A percentile compares a stretch with the other conserved stretches of the same genome.
These are phyloP conservation scores for Phaffomyces opuntiae DNA, from an alignment of 805 yeast species.

Conservation along the genomic window DNA sequence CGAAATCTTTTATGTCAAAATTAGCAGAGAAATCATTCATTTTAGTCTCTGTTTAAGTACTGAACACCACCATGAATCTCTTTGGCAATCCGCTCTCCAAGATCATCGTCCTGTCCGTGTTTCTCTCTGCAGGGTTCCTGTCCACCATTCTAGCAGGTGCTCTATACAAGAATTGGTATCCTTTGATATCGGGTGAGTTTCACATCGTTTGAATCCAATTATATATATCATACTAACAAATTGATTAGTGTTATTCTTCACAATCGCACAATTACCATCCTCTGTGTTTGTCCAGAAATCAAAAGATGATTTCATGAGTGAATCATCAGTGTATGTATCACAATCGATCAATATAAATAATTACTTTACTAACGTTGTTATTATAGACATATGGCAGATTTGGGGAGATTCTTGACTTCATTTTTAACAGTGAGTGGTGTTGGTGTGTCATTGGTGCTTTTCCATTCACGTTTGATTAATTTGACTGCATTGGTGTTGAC, in stretches of 20 bases:
- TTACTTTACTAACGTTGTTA: slow-evolving; percentile 9
- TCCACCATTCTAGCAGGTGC: slow-evolving; percentile 71
- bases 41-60: too few species aligned
- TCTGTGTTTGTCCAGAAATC: slow-evolving; percentile 41
- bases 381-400: slow-evolving; percentile 44
- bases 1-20: not conserved
- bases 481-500: slow-evolving; percentile 54
- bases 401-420: slow-evolving; percentile 64
- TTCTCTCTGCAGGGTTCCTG: slow-evolving; percentile 72
- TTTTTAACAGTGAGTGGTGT: slow-evolving; percentile 57
- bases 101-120: slow-evolving; percentile 66
- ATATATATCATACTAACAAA: not conserved
- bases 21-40: too few species aligned
- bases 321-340: slow-evolving; percentile 29
- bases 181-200: slow-evolving; percentile 49
- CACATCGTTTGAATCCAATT: too few species aligned
- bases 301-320: slow-evolving; percentile 49
- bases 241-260: slow-evolving; percentile 36
- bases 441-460: slow-evolving; percentile 51
- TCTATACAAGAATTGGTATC: slow-evolving; percentile 72
- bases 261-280: slow-evolving; percentile 51
- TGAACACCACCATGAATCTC: not conserved
- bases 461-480: slow-evolving; percentile 57
- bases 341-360: not conserved
- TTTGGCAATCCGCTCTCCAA: slow-evolving; percentile 53